These are phyloP conservation scores for Chlorophyllum brunneum DNA, from an alignment of 768 basidiomycete genomes.

Conservation along the genomic window DNA sequence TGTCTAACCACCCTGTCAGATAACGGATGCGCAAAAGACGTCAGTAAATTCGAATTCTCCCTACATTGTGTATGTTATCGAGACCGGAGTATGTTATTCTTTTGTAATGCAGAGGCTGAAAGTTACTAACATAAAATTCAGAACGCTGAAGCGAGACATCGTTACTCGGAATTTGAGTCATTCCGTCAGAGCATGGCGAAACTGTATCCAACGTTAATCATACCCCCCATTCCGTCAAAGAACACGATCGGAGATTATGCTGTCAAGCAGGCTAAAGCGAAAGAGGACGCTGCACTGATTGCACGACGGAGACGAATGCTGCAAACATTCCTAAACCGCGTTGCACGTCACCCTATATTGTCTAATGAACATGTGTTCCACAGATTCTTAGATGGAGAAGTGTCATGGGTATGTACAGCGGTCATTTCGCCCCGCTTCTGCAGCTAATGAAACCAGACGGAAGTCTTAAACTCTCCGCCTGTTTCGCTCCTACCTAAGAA, in stretches of 20 bases:
- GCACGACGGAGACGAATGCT: slow-evolving; percentile 90
- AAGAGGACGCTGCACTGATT: slow-evolving; percentile 92
- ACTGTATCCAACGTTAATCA: slow-evolving; percentile 93
- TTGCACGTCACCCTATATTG: slow-evolving; percentile 88
- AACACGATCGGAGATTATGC: slow-evolving; percentile 96
- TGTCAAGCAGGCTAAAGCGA: slow-evolving; percentile 93
- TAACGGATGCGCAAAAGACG: slow-evolving; percentile 95
- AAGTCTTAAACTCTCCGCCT: slow-evolving; percentile 91
- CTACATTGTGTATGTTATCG: slow-evolving; percentile 94
- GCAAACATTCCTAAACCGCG: slow-evolving; percentile 89
- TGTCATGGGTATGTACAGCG: slow-evolving; percentile 79
- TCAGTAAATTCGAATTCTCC: slow-evolving; percentile 80
- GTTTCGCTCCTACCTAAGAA: slow-evolving; percentile 92
- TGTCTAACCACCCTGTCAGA: slow-evolving; percentile 41
- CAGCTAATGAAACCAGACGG: slow-evolving; percentile 49
- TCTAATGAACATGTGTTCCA: slow-evolving; percentile 97
- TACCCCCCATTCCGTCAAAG: slow-evolving; percentile 97
- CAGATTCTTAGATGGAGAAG: slow-evolving; percentile 91
- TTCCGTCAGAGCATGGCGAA: slow-evolving; percentile 78
- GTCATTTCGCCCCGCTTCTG: slow-evolving; percentile 1
- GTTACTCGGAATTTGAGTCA: slow-evolving; percentile 98
- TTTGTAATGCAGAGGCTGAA: slow-evolving; percentile 7
- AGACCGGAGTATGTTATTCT: slow-evolving; percentile 60
- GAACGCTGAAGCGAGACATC: slow-evolving; percentile 79
- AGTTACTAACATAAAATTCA: slow-evolving; percentile 26